These are phyloP conservation scores for Ilex aquifolium DNA, from an alignment of 257 asterid genomes.

Conservation along the genomic window DNA sequence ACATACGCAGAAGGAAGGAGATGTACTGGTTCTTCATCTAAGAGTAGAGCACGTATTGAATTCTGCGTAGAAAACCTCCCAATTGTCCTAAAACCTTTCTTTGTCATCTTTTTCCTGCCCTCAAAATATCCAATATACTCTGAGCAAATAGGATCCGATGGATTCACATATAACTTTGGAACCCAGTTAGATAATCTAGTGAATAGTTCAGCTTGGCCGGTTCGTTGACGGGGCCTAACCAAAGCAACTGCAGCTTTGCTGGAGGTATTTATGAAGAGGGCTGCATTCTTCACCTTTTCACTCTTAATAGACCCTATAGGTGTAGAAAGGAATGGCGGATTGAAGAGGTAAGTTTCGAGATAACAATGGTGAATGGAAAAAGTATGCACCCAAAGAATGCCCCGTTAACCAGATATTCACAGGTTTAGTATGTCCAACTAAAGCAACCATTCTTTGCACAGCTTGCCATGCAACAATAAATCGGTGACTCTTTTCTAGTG, in stretches of 20 bases:
- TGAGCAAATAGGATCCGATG: conserved; percentile 5
- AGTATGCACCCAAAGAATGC: conserved; percentile 14
- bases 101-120: not conserved
- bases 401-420: conserved; percentile 10
- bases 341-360: conserved; percentile 9
- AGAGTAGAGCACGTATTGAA: too few species aligned
- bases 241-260: conserved; percentile 2
- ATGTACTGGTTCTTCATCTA: too few species aligned
- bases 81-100: not conserved
- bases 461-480: conserved; percentile 32
- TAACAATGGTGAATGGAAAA: conserved; percentile 9
- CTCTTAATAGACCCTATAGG: conserved; percentile 1
- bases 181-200: conserved; percentile 1
- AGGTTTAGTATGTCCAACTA: not conserved
- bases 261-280: not conserved
- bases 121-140: conserved; percentile 8
- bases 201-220: not conserved
- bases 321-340: conserved; percentile 9
- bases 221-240: too few species aligned
- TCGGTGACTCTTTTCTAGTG: conserved; percentile 44
- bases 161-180: conserved; percentile 6
- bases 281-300: conserved; percentile 6
- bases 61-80: not conserved
- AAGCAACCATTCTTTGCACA: not conserved
- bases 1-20: too few species aligned